Conservation (phyloP, 2,329 filamentous ascomycete genomes). For the Corinectria fuckeliana region DNA sequence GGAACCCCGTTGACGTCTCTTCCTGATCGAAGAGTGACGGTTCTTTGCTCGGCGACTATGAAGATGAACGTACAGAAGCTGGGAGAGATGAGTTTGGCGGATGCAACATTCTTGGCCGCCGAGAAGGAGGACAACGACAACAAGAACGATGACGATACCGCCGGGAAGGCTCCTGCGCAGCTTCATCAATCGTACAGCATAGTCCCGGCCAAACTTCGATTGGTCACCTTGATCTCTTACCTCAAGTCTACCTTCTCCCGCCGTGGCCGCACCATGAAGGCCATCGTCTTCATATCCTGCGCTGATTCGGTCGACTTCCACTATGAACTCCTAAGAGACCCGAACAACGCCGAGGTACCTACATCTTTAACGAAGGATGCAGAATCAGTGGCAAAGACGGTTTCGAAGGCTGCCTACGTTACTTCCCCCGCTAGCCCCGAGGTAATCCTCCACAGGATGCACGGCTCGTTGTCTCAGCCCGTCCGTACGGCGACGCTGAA, state of each 20-base stretch:
- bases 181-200: slow-evolving; percentile 91
- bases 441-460: slow-evolving; percentile 83
- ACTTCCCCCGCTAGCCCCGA: slow-evolving; percentile 75
- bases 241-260: slow-evolving; percentile 88
- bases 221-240: slow-evolving; percentile 85
- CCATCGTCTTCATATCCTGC: slow-evolving; percentile 95
- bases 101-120: slow-evolving; percentile 85
- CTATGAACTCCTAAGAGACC: slow-evolving; percentile 76
- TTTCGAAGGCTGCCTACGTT: slow-evolving; percentile 73
- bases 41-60: slow-evolving; percentile 96
- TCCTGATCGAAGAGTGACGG: slow-evolving; percentile 78
- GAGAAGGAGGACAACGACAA: slow-evolving; percentile 52
- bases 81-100: slow-evolving; percentile 92
- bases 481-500: slow-evolving; percentile 86
- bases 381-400: slow-evolving; percentile 60
- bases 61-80: slow-evolving; percentile 96
- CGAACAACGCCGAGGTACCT: slow-evolving; percentile 39
- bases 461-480: slow-evolving; percentile 88
- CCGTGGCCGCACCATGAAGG: slow-evolving; percentile 93
- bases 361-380: slow-evolving; percentile 41
- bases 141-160: slow-evolving; percentile 52
- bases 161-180: slow-evolving; percentile 86
- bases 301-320: slow-evolving; percentile 98
- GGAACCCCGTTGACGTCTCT: slow-evolving; percentile 67
- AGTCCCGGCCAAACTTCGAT: slow-evolving; percentile 84